These are phyloP conservation scores for Populus tremula DNA, from an alignment of 345 rosid species.

Conservation along the genomic window DNA sequence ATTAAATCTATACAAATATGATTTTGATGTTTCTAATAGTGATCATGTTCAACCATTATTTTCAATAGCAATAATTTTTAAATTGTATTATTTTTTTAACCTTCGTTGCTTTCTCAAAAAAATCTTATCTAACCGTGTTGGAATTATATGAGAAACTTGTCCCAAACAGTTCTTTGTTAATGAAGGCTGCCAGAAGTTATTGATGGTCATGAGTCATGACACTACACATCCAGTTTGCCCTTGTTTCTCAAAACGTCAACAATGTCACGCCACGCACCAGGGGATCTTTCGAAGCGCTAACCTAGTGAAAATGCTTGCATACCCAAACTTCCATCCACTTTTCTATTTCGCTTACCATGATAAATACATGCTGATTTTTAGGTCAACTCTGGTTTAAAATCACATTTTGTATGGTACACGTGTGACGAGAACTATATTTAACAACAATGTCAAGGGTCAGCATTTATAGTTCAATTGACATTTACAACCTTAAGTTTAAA, in stretches of 20 bases:
- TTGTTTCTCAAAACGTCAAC: slow-evolving; percentile 19
- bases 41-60: too few species aligned
- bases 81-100: too few species aligned
- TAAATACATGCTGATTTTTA: too few species aligned
- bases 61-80: too few species aligned
- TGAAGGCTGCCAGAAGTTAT: slow-evolving; percentile 27
- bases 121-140: too few species aligned
- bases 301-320: not conserved
- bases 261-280: slow-evolving; percentile 1
- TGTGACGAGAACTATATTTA: too few species aligned
- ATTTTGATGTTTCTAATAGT: accelerated
- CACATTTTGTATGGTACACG: not conserved
- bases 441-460: too few species aligned
- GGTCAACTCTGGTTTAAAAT: not conserved
- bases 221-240: not conserved
- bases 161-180: slow-evolving; percentile 18
- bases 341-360: not conserved
- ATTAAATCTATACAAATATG: too few species aligned
- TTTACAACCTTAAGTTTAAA: too few species aligned
- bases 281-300: not conserved
- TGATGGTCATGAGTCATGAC: slow-evolving; percentile 6
- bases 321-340: not conserved
- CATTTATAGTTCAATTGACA: too few species aligned
- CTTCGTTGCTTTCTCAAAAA: too few species aligned
- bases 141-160: not conserved